Base-by-base conservation (phyloP, 1,284 basidiomycete genomes). In the Ceratobasidium sp. region DNA sequence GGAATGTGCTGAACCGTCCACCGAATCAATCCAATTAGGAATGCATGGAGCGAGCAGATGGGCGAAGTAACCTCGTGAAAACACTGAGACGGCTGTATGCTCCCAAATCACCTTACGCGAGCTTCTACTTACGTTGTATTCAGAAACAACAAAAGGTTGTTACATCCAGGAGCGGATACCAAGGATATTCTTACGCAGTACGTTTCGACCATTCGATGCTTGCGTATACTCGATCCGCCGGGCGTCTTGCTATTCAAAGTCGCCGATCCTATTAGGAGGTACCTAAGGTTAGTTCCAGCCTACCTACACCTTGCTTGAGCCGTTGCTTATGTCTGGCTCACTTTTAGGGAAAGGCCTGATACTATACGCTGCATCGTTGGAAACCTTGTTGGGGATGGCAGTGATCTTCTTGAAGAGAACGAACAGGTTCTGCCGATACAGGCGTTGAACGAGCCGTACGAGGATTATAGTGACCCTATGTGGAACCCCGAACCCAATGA, bases 141-240 rank as follows among this genome's bases (percentile, higher is more conserved):
- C 73, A 95, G 93, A 29, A 94, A 93, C 74, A 84, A 86, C 60
- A 91, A 89, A 75, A 91, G 96, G 2, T 84, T 99, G 0, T 86
- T 99, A 13, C 96, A 99, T 77, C 97, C 97, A 0, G 97, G 96
- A 8, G 94, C 95, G 1, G 94, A 96, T 73, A 99, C 97, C 0
- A 92, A 92, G 74, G 87, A 94, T 73, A 96, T 99, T 71, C 83
- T 99, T 22, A 83, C 87, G 1, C 91, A 94, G 83, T 99, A 99
- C 78, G 93, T 98, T n/a, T 89, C 91, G 1, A 95, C 94, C 1
- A 98, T 99, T 75, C 90, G 91, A 72, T 94, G 93, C 75, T 80
- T 99, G 15, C 88, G 96, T 0, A 87, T 96, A 52, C 82, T 99
- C 31, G 96, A 99, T 77, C 93, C 95, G 0, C 90, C 90, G 0